Base-by-base conservation (phyloP, 1,139 yeast species). In the Blastobotrys proliferans region DNA sequence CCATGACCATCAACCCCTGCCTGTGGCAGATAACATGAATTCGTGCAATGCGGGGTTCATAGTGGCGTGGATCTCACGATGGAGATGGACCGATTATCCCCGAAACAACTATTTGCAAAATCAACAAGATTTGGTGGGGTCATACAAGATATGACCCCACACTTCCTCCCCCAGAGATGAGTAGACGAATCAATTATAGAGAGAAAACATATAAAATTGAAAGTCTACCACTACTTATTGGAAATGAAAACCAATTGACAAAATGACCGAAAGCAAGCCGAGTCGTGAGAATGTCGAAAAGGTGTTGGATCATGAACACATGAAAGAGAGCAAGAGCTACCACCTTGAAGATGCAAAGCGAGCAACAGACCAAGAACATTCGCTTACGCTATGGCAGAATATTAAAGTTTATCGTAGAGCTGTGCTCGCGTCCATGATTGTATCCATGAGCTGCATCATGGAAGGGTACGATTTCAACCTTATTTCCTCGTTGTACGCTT, bases 381-480 rank as follows among this genome's bases (percentile, higher is more conserved):
- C 44, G 17, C 70, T 73, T 75, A 51, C 70, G 6, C 60, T 73
- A 43, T 48, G 44, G 24, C 70, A 73, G 51, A 76, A 75, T 42
- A 49, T 75, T 38, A 63, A 54, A 28, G 37, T 41, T 9, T 66
- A 63, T 44, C 68, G 64, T 10, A 63, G 59, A 42, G 73, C 76
- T 2, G 66, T 64, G 3, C 41, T 67, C 44, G 72, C 76, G 74
- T 67, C 73, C 3, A 45, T 70, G 28, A 52, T 70, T 30, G 56
- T 72, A 44, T 66, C 73, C 1, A 51, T 65, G 19, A 64, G 68
- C 21, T 58, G 72, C 40, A 53, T 72, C 42, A 72, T 71, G 76
- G 76, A 70, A 48, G 77, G 76, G 21, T 73, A 70, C 52, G 77
- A 73, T 50, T 53, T 62, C 29, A 56, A 56, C 30, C 58, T 72